Percentiles rank a stretch among this genome's conserved stretches.
Evolutionary conservation across 2,329 filamentous ascomycete species (phyloP).

Genomic region (Penicillium sp.): DNA sequence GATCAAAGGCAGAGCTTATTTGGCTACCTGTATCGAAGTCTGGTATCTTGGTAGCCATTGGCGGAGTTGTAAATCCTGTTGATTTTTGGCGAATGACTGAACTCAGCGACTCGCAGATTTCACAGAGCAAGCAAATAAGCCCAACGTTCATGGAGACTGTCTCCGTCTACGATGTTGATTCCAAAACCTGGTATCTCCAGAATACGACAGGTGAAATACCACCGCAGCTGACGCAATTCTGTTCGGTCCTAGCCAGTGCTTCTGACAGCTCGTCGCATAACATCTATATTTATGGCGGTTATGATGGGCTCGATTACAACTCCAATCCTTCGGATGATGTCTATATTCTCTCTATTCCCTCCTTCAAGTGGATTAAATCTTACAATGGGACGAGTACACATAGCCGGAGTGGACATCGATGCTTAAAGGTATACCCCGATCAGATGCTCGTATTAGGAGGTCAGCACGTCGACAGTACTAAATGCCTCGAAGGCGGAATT

Average conservation of each 20-base stretch:
- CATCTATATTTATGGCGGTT: conserved; percentile 57
- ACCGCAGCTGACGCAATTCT: conserved; percentile 42
- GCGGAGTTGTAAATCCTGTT: conserved; percentile 38
- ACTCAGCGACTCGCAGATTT: conserved; percentile 9
- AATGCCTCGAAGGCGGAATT: conserved; percentile 21
- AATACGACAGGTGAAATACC: conserved; percentile 45
- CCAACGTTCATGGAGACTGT: conserved; percentile 44
- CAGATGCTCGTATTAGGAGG: conserved; percentile 25
- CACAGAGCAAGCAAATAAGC: conserved; percentile 19
- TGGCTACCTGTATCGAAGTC: conserved; percentile 56
- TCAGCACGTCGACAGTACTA: conserved; percentile 4
- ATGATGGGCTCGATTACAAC: conserved; percentile 37
- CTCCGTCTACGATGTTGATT: conserved; percentile 43
- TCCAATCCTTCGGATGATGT: conserved; percentile 45
- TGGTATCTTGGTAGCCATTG: conserved; percentile 45
- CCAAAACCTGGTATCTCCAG: conserved; percentile 44
- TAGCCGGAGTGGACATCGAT: conserved; percentile 21
- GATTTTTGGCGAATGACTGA: conserved; percentile 14
- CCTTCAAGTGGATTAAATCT: conserved; percentile 25
- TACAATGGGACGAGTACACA: conserved; percentile 21
- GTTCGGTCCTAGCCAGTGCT: conserved; percentile 45
- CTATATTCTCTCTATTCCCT: conserved; percentile 26
- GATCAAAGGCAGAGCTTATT: conserved; percentile 68
- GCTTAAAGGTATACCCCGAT: conserved; percentile 24
- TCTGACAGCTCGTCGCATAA: conserved; percentile 49